These are phyloP conservation scores for Corylus heterophylla DNA, from an alignment of 306 rosid genomes.

Conservation along the genomic window DNA sequence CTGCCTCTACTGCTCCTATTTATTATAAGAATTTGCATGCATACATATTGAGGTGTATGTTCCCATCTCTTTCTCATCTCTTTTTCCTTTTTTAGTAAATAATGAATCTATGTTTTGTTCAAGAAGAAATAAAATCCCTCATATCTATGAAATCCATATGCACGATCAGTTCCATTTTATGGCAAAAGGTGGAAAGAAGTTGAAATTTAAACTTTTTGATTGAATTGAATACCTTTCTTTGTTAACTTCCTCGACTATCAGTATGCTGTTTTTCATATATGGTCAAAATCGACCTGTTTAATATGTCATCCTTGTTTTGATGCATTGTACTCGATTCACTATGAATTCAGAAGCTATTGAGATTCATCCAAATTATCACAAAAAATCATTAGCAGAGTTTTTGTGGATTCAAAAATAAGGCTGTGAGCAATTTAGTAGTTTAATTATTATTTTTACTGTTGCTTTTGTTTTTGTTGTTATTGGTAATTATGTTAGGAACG, in stretches of 20 bases:
- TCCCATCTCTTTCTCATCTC: neutral
- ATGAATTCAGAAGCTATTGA: neutral
- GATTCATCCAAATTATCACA: neutral
- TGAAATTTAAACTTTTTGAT: no score
- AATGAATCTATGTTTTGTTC: neutral
- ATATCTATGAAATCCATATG: neutral
- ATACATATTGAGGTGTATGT: conserved; percentile 17
- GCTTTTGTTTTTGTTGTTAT: no score
- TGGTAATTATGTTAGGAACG: conserved; percentile 52
- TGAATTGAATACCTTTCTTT: no score
- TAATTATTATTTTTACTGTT: neutral
- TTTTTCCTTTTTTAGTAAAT: neutral
- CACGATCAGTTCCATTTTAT: neutral
- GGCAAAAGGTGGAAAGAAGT: neutral
- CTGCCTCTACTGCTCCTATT: conserved; percentile 20
- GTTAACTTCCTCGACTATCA: no score
- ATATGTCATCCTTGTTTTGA: conserved; percentile 17
- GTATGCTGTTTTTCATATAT: no score
- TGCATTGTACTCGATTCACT: neutral
- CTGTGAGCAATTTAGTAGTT: neutral
- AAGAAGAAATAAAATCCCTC: neutral
- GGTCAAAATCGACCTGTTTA: neutral
- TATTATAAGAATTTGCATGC: conserved; percentile 9
- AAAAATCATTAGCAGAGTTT: neutral
- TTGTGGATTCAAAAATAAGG: neutral